Base-by-base conservation (phyloP, 2,329 filamentous ascomycete genomes). In the Akanthomyces uredinophilus region DNA sequence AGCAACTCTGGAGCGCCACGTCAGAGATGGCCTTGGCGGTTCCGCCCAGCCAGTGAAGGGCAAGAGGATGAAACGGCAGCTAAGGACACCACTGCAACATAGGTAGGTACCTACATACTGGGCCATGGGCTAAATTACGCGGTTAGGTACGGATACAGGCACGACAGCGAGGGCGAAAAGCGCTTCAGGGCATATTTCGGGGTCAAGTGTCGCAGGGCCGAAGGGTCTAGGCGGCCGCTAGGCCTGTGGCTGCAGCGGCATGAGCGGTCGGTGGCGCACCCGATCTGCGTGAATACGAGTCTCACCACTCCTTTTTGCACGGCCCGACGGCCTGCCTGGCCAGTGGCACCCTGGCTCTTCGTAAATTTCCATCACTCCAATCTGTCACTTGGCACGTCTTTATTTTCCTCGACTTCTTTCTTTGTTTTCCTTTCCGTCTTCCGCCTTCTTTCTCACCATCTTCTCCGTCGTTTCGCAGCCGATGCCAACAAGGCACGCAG, bases 261-360 rank as follows among this genome's bases (percentile, higher is more conserved):
- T 39, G 37, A 39, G 37, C 37, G 37, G 37, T 39, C 1, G 37
- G 56, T 59, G 56, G 56, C 56, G 35, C 56, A 35, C 11, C n/a
- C n/a, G 24, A 44, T 43, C 39, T 47, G 32, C 35, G 24, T 50
- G 59, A 62, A 62, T 58, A 58, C 53, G 60, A 58, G 60, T 56
- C 37, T 62, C 46, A 52, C 53, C 35, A 37, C 60, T 60, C 58
- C 58, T 53, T 53, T 60, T 58, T 49, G 24, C 39, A 35, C 18
- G 29, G n/a, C 46, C 37, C 16, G 39, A 27, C 41, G 18, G 27
- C 39, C 39, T 18, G 37, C 53, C 44, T 29, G 29, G 24, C 6
- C 22, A 11, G 20, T 37, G 27, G 27, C 27, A 7, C n/a, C 32
- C 35, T 22, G 13, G 27, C 16, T 46, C 22, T 29, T 46, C 16